phyloP scores from a whole-genome alignment of 345 rosid species.

The Boechera retrofracta region DNA sequence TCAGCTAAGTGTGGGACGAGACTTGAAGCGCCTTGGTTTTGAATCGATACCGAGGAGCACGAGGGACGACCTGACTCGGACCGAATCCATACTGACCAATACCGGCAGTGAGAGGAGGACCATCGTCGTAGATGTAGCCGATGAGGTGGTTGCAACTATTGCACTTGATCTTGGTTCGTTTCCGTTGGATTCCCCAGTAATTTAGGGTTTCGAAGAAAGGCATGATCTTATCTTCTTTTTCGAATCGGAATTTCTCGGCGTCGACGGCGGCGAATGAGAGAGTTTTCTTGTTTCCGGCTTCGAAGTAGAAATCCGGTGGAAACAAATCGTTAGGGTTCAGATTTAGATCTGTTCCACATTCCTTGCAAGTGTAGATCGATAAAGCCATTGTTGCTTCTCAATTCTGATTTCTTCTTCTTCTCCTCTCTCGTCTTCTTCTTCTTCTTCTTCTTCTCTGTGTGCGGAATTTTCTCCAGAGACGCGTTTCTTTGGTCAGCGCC shows the following conservation, averaged over 20 bases:
- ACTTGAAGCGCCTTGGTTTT: slow-evolving; percentile 70
- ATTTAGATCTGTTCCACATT: slow-evolving; percentile 76
- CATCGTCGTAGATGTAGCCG: slow-evolving; percentile 83
- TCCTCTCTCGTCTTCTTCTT: background rate
- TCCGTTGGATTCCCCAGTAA: slow-evolving; percentile 89
- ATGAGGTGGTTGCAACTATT: slow-evolving; percentile 59
- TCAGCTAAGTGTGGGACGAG: slow-evolving; percentile 56
- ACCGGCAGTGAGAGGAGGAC: slow-evolving; percentile 69
- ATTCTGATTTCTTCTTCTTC: background rate
- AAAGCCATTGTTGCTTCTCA: slow-evolving; percentile 47
- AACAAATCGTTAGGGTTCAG: slow-evolving; percentile 60
- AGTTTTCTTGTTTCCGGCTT: slow-evolving; percentile 89
- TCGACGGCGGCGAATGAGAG: slow-evolving; percentile 75
- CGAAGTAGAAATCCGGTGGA: slow-evolving; percentile 83
- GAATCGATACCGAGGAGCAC: slow-evolving; percentile 78
- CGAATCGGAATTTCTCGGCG: slow-evolving; percentile 68
- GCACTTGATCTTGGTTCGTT: slow-evolving; percentile 76
- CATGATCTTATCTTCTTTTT: slow-evolving; percentile 80
- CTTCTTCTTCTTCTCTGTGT: slow-evolving; percentile 20
- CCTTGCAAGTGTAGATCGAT: slow-evolving; percentile 69
- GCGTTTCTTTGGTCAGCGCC: slow-evolving; percentile 44
- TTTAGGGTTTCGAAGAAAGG: slow-evolving; percentile 85
- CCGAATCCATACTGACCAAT: slow-evolving; percentile 79
- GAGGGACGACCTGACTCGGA: slow-evolving; percentile 83
- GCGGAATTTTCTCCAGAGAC: slow-evolving; percentile 28